Evolutionary conservation across 257 asterid genomes (phyloP).

Genomic region (Jasminum sambac): DNA sequence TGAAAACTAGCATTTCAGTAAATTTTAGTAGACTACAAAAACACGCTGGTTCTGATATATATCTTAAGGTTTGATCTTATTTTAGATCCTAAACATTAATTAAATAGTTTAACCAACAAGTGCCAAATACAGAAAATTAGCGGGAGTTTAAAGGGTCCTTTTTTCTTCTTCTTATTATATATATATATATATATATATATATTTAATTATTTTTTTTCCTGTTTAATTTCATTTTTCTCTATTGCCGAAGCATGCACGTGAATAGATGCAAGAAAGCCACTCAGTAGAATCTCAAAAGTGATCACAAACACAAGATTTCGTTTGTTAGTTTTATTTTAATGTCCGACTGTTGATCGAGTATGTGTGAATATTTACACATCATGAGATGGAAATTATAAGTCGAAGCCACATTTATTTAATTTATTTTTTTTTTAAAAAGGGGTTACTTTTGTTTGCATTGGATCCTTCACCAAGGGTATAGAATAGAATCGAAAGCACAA

Average conservation of each 20-base stretch:
- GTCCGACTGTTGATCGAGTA: constrained; percentile 1
- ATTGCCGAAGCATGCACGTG: background rate
- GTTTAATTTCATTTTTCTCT: too few species aligned
- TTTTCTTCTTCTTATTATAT: too few species aligned
- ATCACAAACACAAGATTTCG: constrained; percentile 8
- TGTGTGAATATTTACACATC: background rate
- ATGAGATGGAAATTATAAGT: background rate
- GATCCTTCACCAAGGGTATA: constrained; percentile 59
- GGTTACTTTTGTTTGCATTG: constrained; percentile 36
- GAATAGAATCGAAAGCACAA: constrained; percentile 14
- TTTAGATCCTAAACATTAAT: too few species aligned
- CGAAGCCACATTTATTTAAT: background rate
- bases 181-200: too few species aligned
- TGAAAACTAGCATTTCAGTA: too few species aligned
- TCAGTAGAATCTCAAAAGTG: constrained; percentile 26
- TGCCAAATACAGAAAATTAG: too few species aligned
- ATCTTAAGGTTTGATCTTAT: too few species aligned
- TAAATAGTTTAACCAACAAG: too few species aligned
- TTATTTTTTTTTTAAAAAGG: constrained; percentile 6
- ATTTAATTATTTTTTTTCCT: too few species aligned
- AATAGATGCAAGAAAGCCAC: constrained; percentile 24
- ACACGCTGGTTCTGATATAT: too few species aligned
- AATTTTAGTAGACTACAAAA: too few species aligned
- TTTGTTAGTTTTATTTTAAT: background rate
- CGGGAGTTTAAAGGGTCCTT: too few species aligned